phyloP scores from a whole-genome alignment of 2,329 filamentous ascomycete species.

The Xenosphaeropsis pyriputrescens region DNA sequence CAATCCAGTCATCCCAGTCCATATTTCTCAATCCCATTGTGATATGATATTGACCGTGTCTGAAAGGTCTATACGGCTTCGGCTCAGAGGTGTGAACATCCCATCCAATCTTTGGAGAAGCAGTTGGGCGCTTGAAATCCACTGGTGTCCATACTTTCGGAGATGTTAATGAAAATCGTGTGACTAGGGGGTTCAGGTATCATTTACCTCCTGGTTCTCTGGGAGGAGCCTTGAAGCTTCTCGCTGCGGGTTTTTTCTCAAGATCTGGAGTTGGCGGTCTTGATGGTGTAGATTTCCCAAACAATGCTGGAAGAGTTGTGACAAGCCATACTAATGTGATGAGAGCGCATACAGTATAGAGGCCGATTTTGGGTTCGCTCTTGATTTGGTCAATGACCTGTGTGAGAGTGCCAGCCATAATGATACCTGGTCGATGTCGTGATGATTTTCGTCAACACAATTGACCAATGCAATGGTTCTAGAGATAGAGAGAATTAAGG shows the following conservation, averaged over 20 bases:
- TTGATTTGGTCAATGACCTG: slow-evolving; percentile 3
- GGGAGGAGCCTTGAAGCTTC: slow-evolving; percentile 12
- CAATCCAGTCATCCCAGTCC: slow-evolving; percentile 20
- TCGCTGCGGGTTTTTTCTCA: slow-evolving; percentile 10
- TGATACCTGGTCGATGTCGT: too few species aligned
- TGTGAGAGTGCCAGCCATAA: too few species aligned
- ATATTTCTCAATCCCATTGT: slow-evolving; percentile 19
- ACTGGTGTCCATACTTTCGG: slow-evolving; percentile 15
- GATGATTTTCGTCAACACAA: too few species aligned
- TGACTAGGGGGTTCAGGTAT: too few species aligned
- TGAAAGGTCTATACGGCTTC: slow-evolving; percentile 18
- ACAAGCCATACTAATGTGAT: slow-evolving; percentile 8
- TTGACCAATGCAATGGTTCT: too few species aligned
- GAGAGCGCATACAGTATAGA: slow-evolving; percentile 6
- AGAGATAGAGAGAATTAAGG: too few species aligned
- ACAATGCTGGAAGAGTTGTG: slow-evolving; percentile 5
- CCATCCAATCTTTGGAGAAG: slow-evolving; percentile 14
- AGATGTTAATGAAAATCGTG: too few species aligned
- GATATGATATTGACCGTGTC: slow-evolving; percentile 18
- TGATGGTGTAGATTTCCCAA: slow-evolving; percentile 8
- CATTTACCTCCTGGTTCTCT: slow-evolving; percentile 16
- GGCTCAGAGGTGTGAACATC: slow-evolving; percentile 16
- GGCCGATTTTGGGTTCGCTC: slow-evolving; percentile 6
- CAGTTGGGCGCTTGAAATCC: slow-evolving; percentile 16
- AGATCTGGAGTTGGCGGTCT: slow-evolving; percentile 14